Conservation (phyloP, 768 basidiomycete genomes). For the Collybiopsis confluens region DNA sequence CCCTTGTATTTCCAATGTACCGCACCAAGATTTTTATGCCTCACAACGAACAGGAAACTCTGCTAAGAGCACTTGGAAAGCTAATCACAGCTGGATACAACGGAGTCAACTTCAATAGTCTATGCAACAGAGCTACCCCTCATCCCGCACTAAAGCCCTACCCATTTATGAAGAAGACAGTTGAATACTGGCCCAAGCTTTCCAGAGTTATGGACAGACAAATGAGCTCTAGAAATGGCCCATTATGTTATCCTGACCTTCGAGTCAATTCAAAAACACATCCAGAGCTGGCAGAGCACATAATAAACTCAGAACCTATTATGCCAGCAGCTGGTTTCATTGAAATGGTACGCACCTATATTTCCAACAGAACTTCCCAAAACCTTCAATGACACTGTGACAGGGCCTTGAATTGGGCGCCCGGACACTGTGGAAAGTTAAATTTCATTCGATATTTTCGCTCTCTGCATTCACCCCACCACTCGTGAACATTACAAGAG, state of each 20-base stretch:
- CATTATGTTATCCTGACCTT: constrained; percentile 5
- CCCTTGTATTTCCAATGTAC: constrained; percentile 22
- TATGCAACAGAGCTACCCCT: too few species aligned
- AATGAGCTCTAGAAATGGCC: neutral
- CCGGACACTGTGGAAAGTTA: constrained; percentile 16
- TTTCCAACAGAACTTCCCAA: too few species aligned
- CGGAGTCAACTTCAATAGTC: constrained; percentile 23
- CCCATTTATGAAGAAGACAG: constrained; percentile 25
- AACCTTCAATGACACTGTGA: neutral
- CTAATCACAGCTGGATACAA: constrained; percentile 25
- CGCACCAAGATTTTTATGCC: constrained; percentile 18
- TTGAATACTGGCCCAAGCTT: constrained; percentile 17
- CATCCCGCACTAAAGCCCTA: constrained; percentile 21
- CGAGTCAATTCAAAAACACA: constrained; percentile 18
- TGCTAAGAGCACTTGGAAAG: constrained; percentile 26
- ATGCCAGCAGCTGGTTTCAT: constrained; percentile 38
- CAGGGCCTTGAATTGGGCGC: constrained; percentile 12
- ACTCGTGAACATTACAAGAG: constrained; percentile 12
- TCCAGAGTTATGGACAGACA: constrained; percentile 4
- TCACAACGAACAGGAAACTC: constrained; percentile 18
- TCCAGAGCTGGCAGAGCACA: constrained; percentile 34
- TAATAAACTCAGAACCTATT: constrained; percentile 35
- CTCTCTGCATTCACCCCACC: constrained; percentile 16
- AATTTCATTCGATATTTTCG: neutral
- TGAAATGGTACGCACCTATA: constrained; percentile 21